phyloP scores from a whole-genome alignment of 495 filamentous ascomycete species.

The Aspergillus coremiiformis region DNA sequence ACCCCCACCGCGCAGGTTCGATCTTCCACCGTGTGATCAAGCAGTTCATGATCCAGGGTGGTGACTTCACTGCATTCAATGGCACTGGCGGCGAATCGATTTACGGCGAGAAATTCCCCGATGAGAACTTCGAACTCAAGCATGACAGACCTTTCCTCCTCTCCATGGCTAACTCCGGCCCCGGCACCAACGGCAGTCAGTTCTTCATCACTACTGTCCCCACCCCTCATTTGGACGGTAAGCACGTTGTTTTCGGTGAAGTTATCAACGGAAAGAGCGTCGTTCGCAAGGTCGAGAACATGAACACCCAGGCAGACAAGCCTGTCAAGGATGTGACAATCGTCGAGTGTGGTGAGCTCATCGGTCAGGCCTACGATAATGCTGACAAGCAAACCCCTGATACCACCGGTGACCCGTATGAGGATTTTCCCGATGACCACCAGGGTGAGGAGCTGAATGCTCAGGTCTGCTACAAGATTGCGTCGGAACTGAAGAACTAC shows the following conservation, averaged over 20 bases:
- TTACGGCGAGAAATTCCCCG: constrained; percentile 95
- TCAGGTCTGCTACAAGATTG: constrained; percentile 53
- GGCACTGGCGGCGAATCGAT: constrained; percentile 96
- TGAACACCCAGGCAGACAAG: constrained; percentile 75
- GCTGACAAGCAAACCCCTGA: constrained; percentile 61
- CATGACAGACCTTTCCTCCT: constrained; percentile 92
- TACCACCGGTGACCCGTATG: constrained; percentile 81
- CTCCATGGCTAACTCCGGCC: constrained; percentile 96
- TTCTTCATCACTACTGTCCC: constrained; percentile 96
- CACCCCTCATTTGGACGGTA: constrained; percentile 90
- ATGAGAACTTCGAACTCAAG: constrained; percentile 92
- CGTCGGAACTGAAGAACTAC: constrained; percentile 80
- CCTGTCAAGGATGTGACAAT: constrained; percentile 67
- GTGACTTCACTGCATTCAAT: constrained; percentile 94
- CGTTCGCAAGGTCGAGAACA: constrained; percentile 83
- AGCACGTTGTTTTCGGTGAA: constrained; percentile 67
- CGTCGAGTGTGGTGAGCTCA: constrained; percentile 79
- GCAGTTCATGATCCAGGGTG: constrained; percentile 98
- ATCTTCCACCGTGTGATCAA: constrained; percentile 97
- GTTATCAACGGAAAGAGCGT: constrained; percentile 81
- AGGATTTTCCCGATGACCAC: constrained; percentile 93
- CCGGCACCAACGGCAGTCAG: constrained; percentile 89
- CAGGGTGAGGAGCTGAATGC: constrained; percentile 57
- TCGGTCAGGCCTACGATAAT: constrained; percentile 55
- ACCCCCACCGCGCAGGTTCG: constrained; percentile 44